A percentile compares a stretch with the other conserved stretches of the same genome.
Evolutionary conservation across 2,329 filamentous ascomycete species (phyloP).

Genomic region (Cladosporium cucumerinum): DNA sequence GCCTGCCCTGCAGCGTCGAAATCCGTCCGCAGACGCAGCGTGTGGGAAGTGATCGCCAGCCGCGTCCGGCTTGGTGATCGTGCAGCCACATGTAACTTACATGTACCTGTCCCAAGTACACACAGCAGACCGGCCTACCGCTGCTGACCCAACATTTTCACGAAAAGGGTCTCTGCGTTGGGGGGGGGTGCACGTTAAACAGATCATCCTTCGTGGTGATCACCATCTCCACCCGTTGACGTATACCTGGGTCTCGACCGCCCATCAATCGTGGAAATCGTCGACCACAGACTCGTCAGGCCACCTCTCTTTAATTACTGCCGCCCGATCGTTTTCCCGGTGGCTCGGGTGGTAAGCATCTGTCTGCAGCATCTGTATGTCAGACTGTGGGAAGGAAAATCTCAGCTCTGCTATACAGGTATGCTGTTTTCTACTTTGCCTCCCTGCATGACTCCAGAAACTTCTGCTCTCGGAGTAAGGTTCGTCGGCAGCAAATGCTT

Average conservation of each 20-base stretch:
- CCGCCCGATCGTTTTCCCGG: neutral
- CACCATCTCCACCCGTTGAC: neutral
- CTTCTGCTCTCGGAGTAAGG: neutral
- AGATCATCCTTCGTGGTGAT: neutral
- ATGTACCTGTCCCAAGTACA: neutral
- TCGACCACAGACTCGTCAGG: neutral
- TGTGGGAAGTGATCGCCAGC: neutral
- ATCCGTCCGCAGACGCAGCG: neutral
- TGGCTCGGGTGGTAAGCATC: neutral
- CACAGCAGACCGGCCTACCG: neutral
- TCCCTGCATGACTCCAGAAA: neutral
- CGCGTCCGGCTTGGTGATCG: slow-evolving; percentile 10
- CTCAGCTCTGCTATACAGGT: neutral
- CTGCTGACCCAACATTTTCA: neutral
- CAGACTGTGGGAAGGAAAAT: neutral
- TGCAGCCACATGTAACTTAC: slow-evolving; percentile 1
- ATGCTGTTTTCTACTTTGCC: neutral
- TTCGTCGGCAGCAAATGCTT: neutral
- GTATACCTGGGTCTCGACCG: neutral
- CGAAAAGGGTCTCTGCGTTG: neutral
- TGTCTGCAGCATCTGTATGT: neutral
- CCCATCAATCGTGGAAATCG: neutral
- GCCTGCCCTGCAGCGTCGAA: neutral
- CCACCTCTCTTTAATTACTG: neutral
- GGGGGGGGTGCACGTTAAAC: neutral